Conservation (phyloP, 2,329 filamentous ascomycete genomes). For the Purpureocillium lavendulum region DNA sequence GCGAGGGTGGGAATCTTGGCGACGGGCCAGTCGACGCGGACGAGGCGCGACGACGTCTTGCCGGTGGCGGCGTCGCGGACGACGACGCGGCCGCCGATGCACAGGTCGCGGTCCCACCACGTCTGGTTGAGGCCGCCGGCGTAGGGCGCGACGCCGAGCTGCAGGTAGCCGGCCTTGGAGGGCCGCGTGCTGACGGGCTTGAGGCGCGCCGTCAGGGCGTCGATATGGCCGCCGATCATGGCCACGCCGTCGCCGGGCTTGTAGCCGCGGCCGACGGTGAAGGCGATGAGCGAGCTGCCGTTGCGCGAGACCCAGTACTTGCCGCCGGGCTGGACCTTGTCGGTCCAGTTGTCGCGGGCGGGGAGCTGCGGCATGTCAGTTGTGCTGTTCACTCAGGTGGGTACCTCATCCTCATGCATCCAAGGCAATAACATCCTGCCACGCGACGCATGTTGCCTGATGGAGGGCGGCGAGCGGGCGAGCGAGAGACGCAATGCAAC, state of each 20-base stretch:
- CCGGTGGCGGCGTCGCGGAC: constrained; percentile 64
- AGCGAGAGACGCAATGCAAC: too few species aligned
- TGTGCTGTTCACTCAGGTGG: too few species aligned
- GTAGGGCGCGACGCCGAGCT: constrained; percentile 89
- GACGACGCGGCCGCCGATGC: constrained; percentile 81
- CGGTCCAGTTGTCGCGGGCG: constrained; percentile 69
- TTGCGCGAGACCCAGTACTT: constrained; percentile 89
- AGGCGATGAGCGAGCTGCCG: constrained; percentile 76
- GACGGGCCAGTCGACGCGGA: constrained; percentile 92
- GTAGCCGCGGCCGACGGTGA: constrained; percentile 73
- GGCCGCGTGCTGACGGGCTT: constrained; percentile 85
- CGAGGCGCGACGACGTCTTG: constrained; percentile 73
- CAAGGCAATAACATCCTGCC: too few species aligned
- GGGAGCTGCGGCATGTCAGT: constrained; percentile 44
- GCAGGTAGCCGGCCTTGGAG: constrained; percentile 76
- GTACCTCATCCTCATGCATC: too few species aligned
- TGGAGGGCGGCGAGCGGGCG: too few species aligned
- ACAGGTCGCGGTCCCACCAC: constrained; percentile 95
- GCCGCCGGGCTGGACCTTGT: constrained; percentile 65
- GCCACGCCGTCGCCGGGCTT: constrained; percentile 77
- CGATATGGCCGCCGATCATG: constrained; percentile 87
- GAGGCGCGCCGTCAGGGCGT: constrained; percentile 80
- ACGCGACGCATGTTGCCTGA: too few species aligned
- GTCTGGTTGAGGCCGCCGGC: constrained; percentile 80
- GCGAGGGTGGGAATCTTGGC: constrained; percentile 87